Evolutionary conservation across 1,139 yeast genomes (phyloP).

Genomic region (Pichia sp.): DNA sequence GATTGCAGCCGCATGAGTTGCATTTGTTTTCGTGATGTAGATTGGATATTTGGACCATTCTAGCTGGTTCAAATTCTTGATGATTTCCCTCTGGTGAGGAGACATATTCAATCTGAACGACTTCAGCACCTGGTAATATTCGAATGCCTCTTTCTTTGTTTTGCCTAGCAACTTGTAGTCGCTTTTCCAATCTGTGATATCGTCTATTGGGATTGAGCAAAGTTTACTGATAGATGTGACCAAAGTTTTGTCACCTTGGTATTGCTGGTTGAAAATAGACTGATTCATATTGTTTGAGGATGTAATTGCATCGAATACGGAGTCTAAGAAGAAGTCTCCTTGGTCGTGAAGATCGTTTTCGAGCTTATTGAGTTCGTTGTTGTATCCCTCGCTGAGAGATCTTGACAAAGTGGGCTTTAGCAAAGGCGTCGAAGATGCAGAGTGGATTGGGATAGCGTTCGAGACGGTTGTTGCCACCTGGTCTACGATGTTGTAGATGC

Average conservation of each 20-base stretch:
- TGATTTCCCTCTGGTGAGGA: slow-evolving; percentile 46
- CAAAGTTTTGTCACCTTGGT: slow-evolving; percentile 22
- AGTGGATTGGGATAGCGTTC: slow-evolving; percentile 8
- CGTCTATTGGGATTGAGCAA: slow-evolving; percentile 24
- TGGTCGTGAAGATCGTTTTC: slow-evolving; percentile 44
- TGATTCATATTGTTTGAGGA: slow-evolving; percentile 26
- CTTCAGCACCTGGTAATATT: slow-evolving; percentile 24
- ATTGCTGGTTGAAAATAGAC: slow-evolving; percentile 22
- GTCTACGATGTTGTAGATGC: slow-evolving; percentile 19
- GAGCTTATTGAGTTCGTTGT: slow-evolving; percentile 31
- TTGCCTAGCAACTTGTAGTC: slow-evolving; percentile 10
- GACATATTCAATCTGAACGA: slow-evolving; percentile 40
- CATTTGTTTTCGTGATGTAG: slow-evolving; percentile 57
- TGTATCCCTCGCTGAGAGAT: slow-evolving; percentile 32
- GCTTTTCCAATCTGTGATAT: slow-evolving; percentile 13
- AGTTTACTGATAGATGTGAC: slow-evolving; percentile 24
- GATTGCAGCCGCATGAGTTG: slow-evolving; percentile 79
- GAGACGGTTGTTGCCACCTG: slow-evolving; percentile 11
- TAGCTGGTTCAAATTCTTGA: slow-evolving; percentile 52
- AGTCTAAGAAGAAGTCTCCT: slow-evolving; percentile 54
- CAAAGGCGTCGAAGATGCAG: slow-evolving; percentile 14
- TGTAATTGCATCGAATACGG: slow-evolving; percentile 54
- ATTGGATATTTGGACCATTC: slow-evolving; percentile 71
- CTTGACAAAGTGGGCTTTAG: slow-evolving; percentile 25
- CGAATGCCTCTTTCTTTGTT: slow-evolving; percentile 15